Evolutionary conservation across 495 filamentous ascomycete species (phyloP).

Genomic region (Penicillium bovifimosum): DNA sequence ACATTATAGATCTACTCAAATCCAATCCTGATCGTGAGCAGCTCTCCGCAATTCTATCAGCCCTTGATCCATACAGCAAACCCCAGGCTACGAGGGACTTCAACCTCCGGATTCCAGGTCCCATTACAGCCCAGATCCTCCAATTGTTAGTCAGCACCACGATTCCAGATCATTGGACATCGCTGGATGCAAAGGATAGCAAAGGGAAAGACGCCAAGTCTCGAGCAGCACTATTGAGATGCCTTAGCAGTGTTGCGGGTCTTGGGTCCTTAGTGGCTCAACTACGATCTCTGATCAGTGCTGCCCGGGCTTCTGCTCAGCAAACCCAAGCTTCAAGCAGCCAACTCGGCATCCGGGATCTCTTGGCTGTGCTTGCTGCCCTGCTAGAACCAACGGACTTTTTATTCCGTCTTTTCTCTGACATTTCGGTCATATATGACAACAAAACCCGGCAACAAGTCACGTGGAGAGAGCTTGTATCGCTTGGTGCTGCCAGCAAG

Average conservation of each 20-base stretch:
- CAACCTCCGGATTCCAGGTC: slow-evolving; percentile 56
- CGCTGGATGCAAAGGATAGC: slow-evolving; percentile 44
- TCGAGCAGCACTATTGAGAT: slow-evolving; percentile 51
- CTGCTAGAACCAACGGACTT: slow-evolving; percentile 53
- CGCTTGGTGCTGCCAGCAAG: slow-evolving; percentile 63
- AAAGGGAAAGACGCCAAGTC: slow-evolving; percentile 28
- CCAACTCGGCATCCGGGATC: slow-evolving; percentile 26
- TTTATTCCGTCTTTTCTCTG: slow-evolving; percentile 49
- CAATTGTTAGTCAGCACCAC: slow-evolving; percentile 62
- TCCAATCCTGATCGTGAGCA: slow-evolving; percentile 57
- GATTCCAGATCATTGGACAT: slow-evolving; percentile 72
- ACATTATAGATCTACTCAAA: slow-evolving; percentile 58
- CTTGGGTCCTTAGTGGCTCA: slow-evolving; percentile 62
- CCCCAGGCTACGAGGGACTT: slow-evolving; percentile 34
- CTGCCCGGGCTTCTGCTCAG: slow-evolving; percentile 21
- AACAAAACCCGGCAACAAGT: slow-evolving; percentile 38
- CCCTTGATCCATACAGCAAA: slow-evolving; percentile 44
- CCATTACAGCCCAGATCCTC: slow-evolving; percentile 63
- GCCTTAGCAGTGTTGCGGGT: slow-evolving; percentile 66
- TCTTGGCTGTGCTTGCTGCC: slow-evolving; percentile 44
- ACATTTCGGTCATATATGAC: slow-evolving; percentile 29
- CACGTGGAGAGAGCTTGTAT: slow-evolving; percentile 62
- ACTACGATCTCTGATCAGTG: slow-evolving; percentile 49
- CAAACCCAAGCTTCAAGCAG: slow-evolving; percentile 27
- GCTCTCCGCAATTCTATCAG: slow-evolving; percentile 48